phyloP scores from a whole-genome alignment of 1,284 basidiomycete genomes.

The Heterobasidion irregulare region DNA sequence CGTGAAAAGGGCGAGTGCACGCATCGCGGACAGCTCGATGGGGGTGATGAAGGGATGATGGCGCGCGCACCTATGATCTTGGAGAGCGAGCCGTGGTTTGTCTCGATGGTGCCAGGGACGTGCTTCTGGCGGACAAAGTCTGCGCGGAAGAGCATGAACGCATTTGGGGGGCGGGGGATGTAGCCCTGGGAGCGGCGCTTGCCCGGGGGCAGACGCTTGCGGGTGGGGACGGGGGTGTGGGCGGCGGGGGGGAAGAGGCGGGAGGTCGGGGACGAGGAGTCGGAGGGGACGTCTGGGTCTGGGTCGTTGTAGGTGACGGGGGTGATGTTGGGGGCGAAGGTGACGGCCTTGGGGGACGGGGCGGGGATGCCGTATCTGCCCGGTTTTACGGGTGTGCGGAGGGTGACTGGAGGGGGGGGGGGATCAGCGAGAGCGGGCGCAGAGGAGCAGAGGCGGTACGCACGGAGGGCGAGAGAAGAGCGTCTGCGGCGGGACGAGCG shows the following conservation, averaged over 20 bases:
- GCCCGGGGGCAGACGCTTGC: conserved; percentile 38
- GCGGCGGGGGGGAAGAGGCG: conserved; percentile 26
- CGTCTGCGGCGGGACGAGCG: conserved; percentile 29
- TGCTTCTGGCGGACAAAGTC: conserved; percentile 79
- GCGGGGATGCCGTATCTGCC: conserved; percentile 45
- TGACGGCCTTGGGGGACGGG: conserved; percentile 41
- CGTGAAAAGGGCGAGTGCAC: no score
- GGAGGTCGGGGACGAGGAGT: conserved; percentile 19
- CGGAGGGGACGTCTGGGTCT: conserved; percentile 25
- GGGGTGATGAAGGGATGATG: neutral
- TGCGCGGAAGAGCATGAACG: conserved; percentile 90
- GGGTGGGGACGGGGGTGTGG: conserved; percentile 19
- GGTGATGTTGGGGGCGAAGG: conserved; percentile 67
- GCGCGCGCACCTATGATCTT: conserved; percentile 57
- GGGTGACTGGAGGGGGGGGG: conserved; percentile 18
- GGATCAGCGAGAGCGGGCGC: neutral
- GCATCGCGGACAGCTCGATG: no score
- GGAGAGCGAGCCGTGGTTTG: conserved; percentile 70
- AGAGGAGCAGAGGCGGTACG: conserved; percentile 11
- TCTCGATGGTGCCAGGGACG: conserved; percentile 78
- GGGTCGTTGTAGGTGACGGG: conserved; percentile 50
- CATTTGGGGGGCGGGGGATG: conserved; percentile 86
- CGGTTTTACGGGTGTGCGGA: conserved; percentile 32
- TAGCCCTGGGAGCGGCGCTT: conserved; percentile 62
- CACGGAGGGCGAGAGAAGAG: conserved; percentile 33